Percentiles rank a stretch among this genome's conserved stretches.
Evolutionary conservation across 768 basidiomycete species (phyloP).

Genomic region (Rickenella mellea): DNA sequence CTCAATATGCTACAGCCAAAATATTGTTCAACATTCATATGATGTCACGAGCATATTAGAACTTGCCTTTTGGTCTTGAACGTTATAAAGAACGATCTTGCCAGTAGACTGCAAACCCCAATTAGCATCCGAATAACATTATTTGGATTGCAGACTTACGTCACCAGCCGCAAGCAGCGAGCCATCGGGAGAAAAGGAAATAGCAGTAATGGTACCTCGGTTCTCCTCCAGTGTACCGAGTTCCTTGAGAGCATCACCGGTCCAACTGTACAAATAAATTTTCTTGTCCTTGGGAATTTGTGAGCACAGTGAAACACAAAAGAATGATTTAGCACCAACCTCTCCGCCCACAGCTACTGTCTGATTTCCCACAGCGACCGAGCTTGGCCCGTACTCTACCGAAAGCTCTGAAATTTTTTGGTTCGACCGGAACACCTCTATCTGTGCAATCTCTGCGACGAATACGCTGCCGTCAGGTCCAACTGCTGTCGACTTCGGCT

Average conservation of each 20-base stretch:
- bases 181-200: slow-evolving; percentile 78
- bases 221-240: slow-evolving; percentile 52
- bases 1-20: slow-evolving; percentile 43
- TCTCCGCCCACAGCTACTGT: slow-evolving; percentile 69
- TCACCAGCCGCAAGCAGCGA: slow-evolving; percentile 74
- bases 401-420: slow-evolving; percentile 54
- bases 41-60: neutral
- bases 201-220: slow-evolving; percentile 57
- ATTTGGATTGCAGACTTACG: slow-evolving; percentile 37
- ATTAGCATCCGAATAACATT: neutral
- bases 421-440: slow-evolving; percentile 64
- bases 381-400: slow-evolving; percentile 42
- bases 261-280: slow-evolving; percentile 66
- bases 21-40: neutral
- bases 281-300: slow-evolving; percentile 51
- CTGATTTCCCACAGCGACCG: slow-evolving; percentile 41
- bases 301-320: slow-evolving; percentile 2
- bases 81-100: slow-evolving; percentile 71
- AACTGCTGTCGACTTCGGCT: slow-evolving; percentile 60
- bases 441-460: slow-evolving; percentile 41
- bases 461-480: slow-evolving; percentile 56
- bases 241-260: slow-evolving; percentile 53
- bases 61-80: slow-evolving; percentile 50
- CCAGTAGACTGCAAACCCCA: slow-evolving; percentile 53
- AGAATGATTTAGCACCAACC: slow-evolving; percentile 29